Conservation (phyloP, 2,329 filamentous ascomycete species). For the Cordyceps tenuipes region DNA sequence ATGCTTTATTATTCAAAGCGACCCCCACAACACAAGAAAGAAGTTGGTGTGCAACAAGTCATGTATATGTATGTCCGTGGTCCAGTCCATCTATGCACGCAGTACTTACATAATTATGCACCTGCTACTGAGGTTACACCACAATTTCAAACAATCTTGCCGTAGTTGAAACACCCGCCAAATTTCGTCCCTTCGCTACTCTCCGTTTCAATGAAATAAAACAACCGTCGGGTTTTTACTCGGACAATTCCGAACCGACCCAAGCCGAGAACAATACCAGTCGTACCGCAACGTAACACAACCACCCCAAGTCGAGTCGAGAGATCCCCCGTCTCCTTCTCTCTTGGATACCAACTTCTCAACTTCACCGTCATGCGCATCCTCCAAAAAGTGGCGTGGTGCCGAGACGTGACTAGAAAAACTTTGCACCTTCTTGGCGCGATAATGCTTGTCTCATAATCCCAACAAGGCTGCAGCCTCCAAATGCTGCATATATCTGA, state of each 20-base stretch:
- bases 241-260: no score
- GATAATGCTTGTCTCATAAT: neutral
- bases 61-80: no score
- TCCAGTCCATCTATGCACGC: no score
- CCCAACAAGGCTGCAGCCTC: neutral
- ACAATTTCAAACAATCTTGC: no score
- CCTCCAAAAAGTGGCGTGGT: neutral
- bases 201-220: no score
- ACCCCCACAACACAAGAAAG: no score
- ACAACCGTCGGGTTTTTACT: no score
- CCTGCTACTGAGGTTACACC: no score
- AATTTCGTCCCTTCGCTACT: neutral
- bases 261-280: neutral
- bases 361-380: neutral
- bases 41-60: no score
- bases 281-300: neutral
- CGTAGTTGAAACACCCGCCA: no score
- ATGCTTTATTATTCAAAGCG: no score
- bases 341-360: neutral
- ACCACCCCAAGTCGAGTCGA: neutral
- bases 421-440: neutral
- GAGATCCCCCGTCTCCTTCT: neutral
- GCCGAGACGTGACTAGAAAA: neutral
- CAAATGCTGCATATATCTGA: neutral
- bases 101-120: no score